Percentiles rank a stretch among this genome's conserved stretches.
phyloP scores from a whole-genome alignment of 1,284 basidiomycete species.

The Ganoderma boninense region DNA sequence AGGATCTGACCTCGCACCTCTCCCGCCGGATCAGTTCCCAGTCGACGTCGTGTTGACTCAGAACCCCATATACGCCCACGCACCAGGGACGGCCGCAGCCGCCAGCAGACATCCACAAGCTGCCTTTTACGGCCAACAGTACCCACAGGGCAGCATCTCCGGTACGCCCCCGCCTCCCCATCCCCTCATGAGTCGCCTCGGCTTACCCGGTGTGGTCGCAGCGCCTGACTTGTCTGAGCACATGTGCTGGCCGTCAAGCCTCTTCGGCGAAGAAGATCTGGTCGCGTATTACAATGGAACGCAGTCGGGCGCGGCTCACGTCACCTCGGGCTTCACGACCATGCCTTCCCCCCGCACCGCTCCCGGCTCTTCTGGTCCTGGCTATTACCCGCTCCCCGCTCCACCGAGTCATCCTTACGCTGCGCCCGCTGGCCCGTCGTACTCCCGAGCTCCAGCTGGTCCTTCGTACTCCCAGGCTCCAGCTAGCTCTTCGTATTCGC shows the following conservation, averaged over 20 bases:
- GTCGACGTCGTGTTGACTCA: not conserved
- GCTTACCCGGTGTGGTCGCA: not conserved
- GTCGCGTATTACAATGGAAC: not conserved
- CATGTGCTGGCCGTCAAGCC: not conserved
- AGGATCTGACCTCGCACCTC: not conserved
- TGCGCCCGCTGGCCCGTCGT: not conserved
- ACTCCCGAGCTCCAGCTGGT: not conserved
- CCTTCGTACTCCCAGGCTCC: not conserved
- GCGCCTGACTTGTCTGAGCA: not conserved
- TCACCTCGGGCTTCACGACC: not conserved
- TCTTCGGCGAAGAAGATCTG: not conserved
- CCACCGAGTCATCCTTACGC: not conserved
- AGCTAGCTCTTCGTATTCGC: not conserved
- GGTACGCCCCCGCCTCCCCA: not conserved
- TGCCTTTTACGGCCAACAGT: conserved; percentile 4
- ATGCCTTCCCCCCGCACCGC: not conserved
- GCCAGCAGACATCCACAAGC: conserved; percentile 1
- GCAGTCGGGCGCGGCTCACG: not conserved
- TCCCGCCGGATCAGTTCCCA: conserved; percentile 5
- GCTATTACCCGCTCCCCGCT: not conserved
- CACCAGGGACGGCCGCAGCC: not conserved
- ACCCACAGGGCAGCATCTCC: conserved; percentile 1
- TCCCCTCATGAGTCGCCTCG: not conserved
- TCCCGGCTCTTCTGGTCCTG: not conserved
- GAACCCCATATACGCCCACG: not conserved